Base-by-base conservation (phyloP, 2,329 filamentous ascomycete genomes). In the Xylariomycetidae sp. region DNA sequence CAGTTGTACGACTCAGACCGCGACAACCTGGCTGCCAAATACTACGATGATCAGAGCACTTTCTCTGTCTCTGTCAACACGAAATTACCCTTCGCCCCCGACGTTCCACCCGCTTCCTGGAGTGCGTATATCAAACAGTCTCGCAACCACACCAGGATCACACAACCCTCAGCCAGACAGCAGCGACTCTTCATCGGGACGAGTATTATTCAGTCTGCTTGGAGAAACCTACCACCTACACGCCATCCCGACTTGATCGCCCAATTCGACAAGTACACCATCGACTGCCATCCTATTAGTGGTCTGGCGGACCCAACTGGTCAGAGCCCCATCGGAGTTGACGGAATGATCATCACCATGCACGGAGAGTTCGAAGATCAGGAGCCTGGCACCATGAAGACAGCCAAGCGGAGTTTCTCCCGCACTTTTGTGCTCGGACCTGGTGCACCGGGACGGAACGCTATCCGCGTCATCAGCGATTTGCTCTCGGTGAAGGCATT, bases 351-450 rank as follows among this genome's bases (percentile, higher is more conserved):
- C 31, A 74, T 93, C 45, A 81, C 74, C 6, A 71, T 90, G n/a
- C 84, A 92, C 48, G 85, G 87, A 42, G 84, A 90, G 50, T 93
- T 87, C 39, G 79, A 90, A 30, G 88, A 95, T 53, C 65, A 80
- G 13, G 75, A 84, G 45, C 57, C 63, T 4, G 59, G 60, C 12
- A 72, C 69, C 15, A 65, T 70, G 29, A 69, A 73, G 27, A 72
- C 72, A 26, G 69, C 76, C 23, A 76, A 79, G 47, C 79, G 87
- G 39, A 87, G 82, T 56, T 94, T 94, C 58, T 86, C 88, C 34
- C 79, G 88, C 31, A 83, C 77, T 1, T 87, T 93, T 53, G 65
- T 89, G 25, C 69, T 94, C 13, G 85, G 85, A 0, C 86, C 87
- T 1, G 85, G 84, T 19, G 71, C 70, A 20, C 75, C 77, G 1